Conservation (phyloP, 257 asterid species). For the Cruciata laevipes region DNA sequence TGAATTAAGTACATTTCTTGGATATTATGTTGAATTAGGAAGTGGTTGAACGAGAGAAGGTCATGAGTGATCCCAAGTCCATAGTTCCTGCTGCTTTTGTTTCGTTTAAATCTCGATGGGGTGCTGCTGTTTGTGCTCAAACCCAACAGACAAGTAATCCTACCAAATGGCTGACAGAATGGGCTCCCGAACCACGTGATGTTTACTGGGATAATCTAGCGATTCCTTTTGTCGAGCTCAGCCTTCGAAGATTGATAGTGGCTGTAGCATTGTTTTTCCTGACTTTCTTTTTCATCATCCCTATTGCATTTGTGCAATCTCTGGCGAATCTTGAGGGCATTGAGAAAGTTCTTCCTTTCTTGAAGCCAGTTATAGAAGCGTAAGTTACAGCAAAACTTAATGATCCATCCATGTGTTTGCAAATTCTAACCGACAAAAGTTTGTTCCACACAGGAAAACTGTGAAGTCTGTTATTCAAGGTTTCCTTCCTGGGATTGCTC, state of each 20-base stretch:
- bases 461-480: slow-evolving; percentile 66
- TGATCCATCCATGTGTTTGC: neutral
- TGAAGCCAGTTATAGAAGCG: slow-evolving; percentile 48
- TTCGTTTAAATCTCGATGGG: slow-evolving; percentile 82
- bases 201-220: slow-evolving; percentile 84
- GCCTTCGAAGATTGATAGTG: slow-evolving; percentile 43
- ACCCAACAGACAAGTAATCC: slow-evolving; percentile 76
- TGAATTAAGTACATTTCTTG: neutral
- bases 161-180: slow-evolving; percentile 69
- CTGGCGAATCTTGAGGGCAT: slow-evolving; percentile 79
- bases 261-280: slow-evolving; percentile 59
- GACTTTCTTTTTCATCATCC: slow-evolving; percentile 83
- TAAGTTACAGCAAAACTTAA: slow-evolving; percentile 20
- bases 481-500: slow-evolving; percentile 74
- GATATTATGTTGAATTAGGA: slow-evolving; percentile 37
- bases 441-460: slow-evolving; percentile 33
- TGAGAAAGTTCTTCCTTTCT: slow-evolving; percentile 56
- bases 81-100: slow-evolving; percentile 88
- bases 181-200: slow-evolving; percentile 96
- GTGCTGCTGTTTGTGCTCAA: slow-evolving; percentile 92
- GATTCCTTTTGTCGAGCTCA: slow-evolving; percentile 56
- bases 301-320: slow-evolving; percentile 81
- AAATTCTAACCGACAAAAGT: slow-evolving; percentile 16
- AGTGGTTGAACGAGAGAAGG: slow-evolving; percentile 60
- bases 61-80: slow-evolving; percentile 55